A percentile compares a stretch with the other conserved stretches of the same genome.
These are phyloP conservation scores for Fomitiporia mediterranea DNA, from an alignment of 1,284 basidiomycete genomes.

Conservation along the genomic window DNA sequence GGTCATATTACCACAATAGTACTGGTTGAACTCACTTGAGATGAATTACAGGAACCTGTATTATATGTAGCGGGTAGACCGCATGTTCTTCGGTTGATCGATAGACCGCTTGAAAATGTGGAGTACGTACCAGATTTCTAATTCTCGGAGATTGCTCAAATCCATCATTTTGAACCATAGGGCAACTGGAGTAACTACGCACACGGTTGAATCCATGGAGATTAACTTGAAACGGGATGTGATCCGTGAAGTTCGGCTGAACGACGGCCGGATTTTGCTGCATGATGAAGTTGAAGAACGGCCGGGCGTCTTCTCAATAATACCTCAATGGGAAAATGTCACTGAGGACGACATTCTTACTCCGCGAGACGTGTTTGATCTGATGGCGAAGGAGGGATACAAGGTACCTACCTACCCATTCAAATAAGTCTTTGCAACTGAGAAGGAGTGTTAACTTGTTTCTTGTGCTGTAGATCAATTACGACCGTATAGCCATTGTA, in stretches of 20 bases:
- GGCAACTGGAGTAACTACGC: slow-evolving; percentile 91
- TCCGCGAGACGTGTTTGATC: slow-evolving; percentile 79
- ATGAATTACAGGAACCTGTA: slow-evolving; percentile 75
- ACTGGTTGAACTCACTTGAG: not conserved
- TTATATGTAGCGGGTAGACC: slow-evolving; percentile 88
- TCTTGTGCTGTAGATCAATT: slow-evolving; percentile 71
- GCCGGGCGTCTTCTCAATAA: slow-evolving; percentile 84
- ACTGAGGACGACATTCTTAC: slow-evolving; percentile 89
- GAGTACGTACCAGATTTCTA: slow-evolving; percentile 51
- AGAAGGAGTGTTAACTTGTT: no score
- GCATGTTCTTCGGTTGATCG: slow-evolving; percentile 88
- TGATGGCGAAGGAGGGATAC: slow-evolving; percentile 73
- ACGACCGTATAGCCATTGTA: slow-evolving; percentile 83
- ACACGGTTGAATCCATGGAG: slow-evolving; percentile 94
- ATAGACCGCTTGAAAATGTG: slow-evolving; percentile 88
- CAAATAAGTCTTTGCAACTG: no score
- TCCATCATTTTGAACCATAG: slow-evolving; percentile 38
- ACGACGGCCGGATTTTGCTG: slow-evolving; percentile 80
- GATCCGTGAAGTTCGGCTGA: slow-evolving; percentile 68
- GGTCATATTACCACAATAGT: no score
- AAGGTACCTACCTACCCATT: slow-evolving; percentile 53
- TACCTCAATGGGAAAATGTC: slow-evolving; percentile 87
- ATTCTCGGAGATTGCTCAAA: slow-evolving; percentile 1
- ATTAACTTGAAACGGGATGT: slow-evolving; percentile 86
- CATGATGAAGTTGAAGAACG: slow-evolving; percentile 97